phyloP scores from a whole-genome alignment of 169 alveolate genomes.

The Theileria sp. region DNA sequence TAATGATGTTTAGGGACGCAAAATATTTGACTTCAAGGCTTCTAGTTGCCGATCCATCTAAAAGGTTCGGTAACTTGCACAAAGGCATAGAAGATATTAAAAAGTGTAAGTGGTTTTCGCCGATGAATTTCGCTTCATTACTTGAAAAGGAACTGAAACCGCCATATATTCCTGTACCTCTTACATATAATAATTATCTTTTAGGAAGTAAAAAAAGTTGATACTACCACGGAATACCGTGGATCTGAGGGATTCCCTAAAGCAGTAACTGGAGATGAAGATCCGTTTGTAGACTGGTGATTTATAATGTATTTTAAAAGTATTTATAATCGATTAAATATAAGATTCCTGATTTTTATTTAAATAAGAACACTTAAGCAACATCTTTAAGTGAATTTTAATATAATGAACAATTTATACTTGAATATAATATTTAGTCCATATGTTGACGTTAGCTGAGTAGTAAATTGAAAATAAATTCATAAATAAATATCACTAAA shows the following conservation, averaged over 20 bases:
- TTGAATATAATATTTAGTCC: neutral
- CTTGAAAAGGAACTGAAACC: constrained; percentile 77
- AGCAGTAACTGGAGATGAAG: constrained; percentile 57
- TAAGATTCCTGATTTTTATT: neutral
- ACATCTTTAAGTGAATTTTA: neutral
- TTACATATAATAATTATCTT: neutral
- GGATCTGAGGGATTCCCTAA: constrained; percentile 50
- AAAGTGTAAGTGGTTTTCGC: constrained; percentile 84
- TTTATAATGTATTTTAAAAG: neutral
- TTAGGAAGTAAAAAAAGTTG: neutral
- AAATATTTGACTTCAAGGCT: constrained; percentile 89
- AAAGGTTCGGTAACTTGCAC: constrained; percentile 93
- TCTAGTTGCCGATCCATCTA: constrained; percentile 89
- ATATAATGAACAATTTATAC: neutral
- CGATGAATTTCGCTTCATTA: constrained; percentile 80
- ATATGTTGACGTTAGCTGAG: neutral
- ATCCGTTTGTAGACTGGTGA: constrained; percentile 81
- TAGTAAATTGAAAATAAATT: too few relatives aligned
- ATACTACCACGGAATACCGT: constrained; percentile 27
- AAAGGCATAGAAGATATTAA: constrained; percentile 92
- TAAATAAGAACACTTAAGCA: neutral
- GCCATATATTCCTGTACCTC: constrained; percentile 82
- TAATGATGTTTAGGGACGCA: constrained; percentile 62
- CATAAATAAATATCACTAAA: neutral
- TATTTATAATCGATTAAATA: neutral